A percentile compares a stretch with the other conserved stretches of the same genome.
These are phyloP conservation scores for Mycena chlorophos DNA, from an alignment of 768 basidiomycete genomes.

Conservation along the genomic window DNA sequence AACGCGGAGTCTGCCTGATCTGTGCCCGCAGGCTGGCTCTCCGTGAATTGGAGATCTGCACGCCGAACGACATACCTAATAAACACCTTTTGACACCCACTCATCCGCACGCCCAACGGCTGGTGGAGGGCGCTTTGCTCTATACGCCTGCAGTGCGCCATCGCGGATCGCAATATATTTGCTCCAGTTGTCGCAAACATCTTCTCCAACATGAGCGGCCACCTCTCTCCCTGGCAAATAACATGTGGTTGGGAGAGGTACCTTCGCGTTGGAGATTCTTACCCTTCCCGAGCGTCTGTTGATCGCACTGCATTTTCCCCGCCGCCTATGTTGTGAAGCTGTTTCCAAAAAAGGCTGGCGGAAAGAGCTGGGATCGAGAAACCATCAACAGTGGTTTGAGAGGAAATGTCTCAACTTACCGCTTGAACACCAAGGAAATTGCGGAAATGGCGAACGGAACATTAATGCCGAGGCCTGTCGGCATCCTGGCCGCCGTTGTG, in stretches of 20 bases:
- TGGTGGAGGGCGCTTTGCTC: background rate
- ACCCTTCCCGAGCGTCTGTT: constrained; percentile 8
- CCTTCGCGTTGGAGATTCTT: background rate
- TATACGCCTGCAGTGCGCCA: background rate
- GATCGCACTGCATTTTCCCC: too few species aligned
- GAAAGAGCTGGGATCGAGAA: too few species aligned
- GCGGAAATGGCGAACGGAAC: background rate
- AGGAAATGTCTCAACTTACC: too few species aligned
- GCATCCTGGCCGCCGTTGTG: background rate
- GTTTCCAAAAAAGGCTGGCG: too few species aligned
- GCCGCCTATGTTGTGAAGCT: too few species aligned
- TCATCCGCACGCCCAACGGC: background rate
- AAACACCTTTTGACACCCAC: background rate
- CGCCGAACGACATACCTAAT: background rate
- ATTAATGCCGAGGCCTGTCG: background rate
- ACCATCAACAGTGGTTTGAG: background rate
- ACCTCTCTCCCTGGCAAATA: constrained; percentile 10
- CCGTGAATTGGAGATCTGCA: background rate
- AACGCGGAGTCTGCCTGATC: background rate
- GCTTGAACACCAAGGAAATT: background rate
- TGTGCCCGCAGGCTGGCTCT: background rate
- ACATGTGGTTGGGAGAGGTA: constrained; percentile 14
- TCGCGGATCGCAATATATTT: background rate
- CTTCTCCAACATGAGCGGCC: background rate
- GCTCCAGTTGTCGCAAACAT: background rate